These are phyloP conservation scores for Capronia epimyces DNA, from an alignment of 2,329 filamentous ascomycete species.

Conservation along the genomic window DNA sequence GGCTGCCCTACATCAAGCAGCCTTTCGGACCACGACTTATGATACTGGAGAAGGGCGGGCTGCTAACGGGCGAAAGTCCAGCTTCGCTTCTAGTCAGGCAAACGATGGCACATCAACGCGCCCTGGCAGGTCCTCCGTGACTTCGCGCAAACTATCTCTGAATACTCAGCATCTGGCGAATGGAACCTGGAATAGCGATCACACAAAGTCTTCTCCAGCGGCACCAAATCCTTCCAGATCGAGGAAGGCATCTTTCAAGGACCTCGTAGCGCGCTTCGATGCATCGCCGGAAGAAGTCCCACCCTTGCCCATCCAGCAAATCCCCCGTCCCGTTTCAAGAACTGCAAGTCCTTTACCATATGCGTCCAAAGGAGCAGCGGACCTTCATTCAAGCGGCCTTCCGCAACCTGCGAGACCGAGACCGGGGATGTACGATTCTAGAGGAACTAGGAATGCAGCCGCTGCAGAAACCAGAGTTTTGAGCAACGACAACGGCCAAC, in stretches of 20 bases:
- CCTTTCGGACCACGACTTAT: constrained; percentile 19
- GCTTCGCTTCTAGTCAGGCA: constrained; percentile 14
- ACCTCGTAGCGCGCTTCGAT: constrained; percentile 70
- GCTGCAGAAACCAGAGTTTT: constrained; percentile 1
- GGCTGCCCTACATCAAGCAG: constrained; percentile 30
- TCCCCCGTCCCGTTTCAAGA: constrained; percentile 34
- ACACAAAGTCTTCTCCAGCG: constrained; percentile 8
- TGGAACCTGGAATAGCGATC: constrained; percentile 6
- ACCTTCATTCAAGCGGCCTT: constrained; percentile 7
- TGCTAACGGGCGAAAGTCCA: constrained; percentile 15
- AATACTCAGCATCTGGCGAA: constrained; percentile 16
- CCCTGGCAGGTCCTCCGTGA: constrained; percentile 2
- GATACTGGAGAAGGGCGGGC: constrained; percentile 6
- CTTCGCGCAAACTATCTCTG: constrained; percentile 13
- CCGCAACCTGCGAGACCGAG: constrained; percentile 7
- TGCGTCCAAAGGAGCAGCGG: constrained; percentile 6
- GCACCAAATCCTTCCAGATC: constrained; percentile 16
- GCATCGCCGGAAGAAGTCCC: constrained; percentile 49
- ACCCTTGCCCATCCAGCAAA: constrained; percentile 37
- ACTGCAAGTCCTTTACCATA: constrained; percentile 34
- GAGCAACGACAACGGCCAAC: background rate
- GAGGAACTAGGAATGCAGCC: constrained; percentile 8
- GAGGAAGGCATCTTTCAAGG: constrained; percentile 67
- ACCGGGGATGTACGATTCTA: constrained; percentile 5
- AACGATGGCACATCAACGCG: constrained; percentile 8